Evolutionary conservation across 176 grass and related monocot genomes (phyloP).

Genomic region (Eleusine indica): DNA sequence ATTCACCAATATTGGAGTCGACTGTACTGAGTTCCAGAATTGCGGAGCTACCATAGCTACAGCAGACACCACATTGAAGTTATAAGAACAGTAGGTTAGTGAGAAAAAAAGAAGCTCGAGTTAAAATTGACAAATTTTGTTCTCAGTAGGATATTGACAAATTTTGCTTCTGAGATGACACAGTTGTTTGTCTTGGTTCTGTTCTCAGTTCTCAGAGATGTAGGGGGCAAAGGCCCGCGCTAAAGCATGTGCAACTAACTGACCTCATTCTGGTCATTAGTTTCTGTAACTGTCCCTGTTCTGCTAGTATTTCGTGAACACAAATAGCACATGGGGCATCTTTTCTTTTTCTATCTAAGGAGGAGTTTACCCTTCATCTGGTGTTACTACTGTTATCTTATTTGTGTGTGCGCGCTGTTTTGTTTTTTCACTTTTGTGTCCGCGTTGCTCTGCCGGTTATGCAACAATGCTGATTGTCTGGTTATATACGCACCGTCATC

Average conservation of each 20-base stretch:
- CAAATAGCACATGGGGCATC: not conserved
- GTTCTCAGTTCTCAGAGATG: not conserved
- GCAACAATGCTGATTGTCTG: not conserved
- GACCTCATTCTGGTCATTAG: not conserved
- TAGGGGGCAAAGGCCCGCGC: constrained; percentile 25
- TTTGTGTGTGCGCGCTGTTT: not conserved
- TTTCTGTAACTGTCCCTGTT: not conserved
- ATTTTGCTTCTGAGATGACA: constrained; percentile 11
- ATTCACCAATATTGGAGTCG: constrained; percentile 54
- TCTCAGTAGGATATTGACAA: not conserved
- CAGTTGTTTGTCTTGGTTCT: constrained; percentile 19
- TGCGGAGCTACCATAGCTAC: not conserved
- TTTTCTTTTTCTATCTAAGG: not conserved
- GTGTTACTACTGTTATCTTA: not conserved
- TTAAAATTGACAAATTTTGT: not conserved
- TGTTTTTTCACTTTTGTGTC: not conserved
- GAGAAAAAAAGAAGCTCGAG: not conserved
- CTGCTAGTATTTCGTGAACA: constrained; percentile 6
- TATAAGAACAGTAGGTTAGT: constrained; percentile 2
- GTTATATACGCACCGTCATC: not conserved
- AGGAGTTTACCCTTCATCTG: not conserved
- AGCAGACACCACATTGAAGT: constrained; percentile 39
- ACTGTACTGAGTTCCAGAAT: constrained; percentile 52
- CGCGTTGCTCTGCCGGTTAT: not conserved
- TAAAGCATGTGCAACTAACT: constrained; percentile 18